phyloP scores from a whole-genome alignment of 2,329 filamentous ascomycete species.

The Aspergillus sp. region DNA sequence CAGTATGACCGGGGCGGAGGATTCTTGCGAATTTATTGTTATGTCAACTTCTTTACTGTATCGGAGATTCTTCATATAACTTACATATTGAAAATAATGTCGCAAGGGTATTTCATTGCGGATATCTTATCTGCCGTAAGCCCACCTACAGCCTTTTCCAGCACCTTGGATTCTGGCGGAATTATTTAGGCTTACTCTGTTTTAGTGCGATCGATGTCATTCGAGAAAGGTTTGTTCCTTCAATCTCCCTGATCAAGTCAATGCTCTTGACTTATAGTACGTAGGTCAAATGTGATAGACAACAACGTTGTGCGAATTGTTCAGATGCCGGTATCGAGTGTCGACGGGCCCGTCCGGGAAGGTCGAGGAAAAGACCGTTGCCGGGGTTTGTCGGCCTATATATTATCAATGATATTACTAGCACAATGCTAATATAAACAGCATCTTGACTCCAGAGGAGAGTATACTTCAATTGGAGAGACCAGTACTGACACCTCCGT shows the following conservation, averaged over 20 bases:
- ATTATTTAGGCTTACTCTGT: background rate
- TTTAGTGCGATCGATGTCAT: conserved; percentile 21
- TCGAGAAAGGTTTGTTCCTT: conserved; percentile 17
- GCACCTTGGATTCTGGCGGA: background rate
- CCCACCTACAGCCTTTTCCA: conserved; percentile 1
- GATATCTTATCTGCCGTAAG: conserved; percentile 13
- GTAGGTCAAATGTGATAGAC: conserved; percentile 21
- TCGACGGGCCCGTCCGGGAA: conserved; percentile 10
- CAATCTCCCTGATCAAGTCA: background rate
- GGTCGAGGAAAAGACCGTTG: conserved; percentile 7
- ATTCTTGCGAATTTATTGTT: background rate
- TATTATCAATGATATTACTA: background rate
- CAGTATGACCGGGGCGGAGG: background rate
- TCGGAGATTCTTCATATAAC: background rate
- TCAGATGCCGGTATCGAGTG: conserved; percentile 17
- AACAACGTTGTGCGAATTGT: conserved; percentile 19
- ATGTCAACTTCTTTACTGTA: background rate
- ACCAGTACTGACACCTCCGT: background rate
- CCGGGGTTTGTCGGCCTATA: conserved; percentile 7
- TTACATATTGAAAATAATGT: background rate
- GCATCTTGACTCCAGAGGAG: background rate
- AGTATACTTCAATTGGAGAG: background rate
- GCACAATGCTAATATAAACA: background rate
- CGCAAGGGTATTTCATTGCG: background rate
- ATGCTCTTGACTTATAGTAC: background rate